Base-by-base conservation (phyloP, 805 yeast genomes). In the Ogataea pignaliae region DNA sequence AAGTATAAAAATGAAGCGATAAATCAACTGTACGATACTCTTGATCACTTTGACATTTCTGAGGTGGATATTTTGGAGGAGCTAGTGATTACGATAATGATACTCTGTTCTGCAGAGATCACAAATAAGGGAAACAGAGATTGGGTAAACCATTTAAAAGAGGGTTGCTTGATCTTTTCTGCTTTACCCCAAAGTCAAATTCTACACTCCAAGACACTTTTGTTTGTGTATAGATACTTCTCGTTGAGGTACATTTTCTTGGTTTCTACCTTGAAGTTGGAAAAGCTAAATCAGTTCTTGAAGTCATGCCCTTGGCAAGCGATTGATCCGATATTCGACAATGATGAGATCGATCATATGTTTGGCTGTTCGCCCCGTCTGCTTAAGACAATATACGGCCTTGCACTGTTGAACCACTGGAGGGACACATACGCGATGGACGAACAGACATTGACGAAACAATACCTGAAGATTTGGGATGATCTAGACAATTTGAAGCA, bases 281-380 rank as follows among this genome's bases (percentile, higher is more conserved):
- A 39, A 5, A 51, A 51, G 12, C 38, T 59, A 12, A 40, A 36
- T 2, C 18, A 26, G 2, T 55, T 63, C 35, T 13, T 50, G 28
- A 37, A 30, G 1, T 17, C 38, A 10, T 52, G 54, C 26, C 57
- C 62, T 6, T 51, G 63, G 58, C 60, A 56, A 32, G 43, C 55
- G 5, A 53, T 63, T 5, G 57, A 47, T 17, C 18, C 41, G 6
- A 42, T 57, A 29, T 63, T 61, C 41, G 51, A 53, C 13, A 45
- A 36, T 34, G 50, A 48, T 36, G 30, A 40, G 3, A 51, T 63
- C 30, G 68, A 63, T 36, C 59, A 58, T 31, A 54, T 63, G 58
- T 53, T 59, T 42, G 67, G 68, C 3, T 61, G 66, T 44, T 60
- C 67, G 0, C 66, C 67, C 2, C 42, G 53, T 29, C 42, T 63